These are phyloP conservation scores for Pontederia crassipes DNA, from an alignment of 176 grass and related monocot genomes.

Conservation along the genomic window DNA sequence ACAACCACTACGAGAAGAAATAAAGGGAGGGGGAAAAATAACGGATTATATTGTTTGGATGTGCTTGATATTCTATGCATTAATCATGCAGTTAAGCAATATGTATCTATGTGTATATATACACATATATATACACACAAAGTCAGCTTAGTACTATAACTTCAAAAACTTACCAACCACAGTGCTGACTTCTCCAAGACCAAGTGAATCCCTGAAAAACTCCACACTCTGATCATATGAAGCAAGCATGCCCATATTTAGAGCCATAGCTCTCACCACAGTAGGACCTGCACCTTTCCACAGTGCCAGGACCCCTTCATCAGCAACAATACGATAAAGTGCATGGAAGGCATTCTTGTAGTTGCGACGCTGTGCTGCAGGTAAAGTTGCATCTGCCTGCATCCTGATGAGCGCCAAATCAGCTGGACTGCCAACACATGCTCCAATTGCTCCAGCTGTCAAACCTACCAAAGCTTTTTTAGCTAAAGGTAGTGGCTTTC, in stretches of 20 bases:
- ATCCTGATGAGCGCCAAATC: constrained; percentile 85
- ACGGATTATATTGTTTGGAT: too few relatives aligned
- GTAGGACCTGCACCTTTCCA: constrained; percentile 91
- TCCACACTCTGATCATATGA: constrained; percentile 88
- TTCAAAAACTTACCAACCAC: constrained; percentile 47
- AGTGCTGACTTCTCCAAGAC: constrained; percentile 62
- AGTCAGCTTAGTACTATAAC: neutral
- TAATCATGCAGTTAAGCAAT: too few relatives aligned
- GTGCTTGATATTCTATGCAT: too few relatives aligned
- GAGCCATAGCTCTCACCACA: constrained; percentile 75
- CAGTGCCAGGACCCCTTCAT: constrained; percentile 85
- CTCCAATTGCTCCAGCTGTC: constrained; percentile 80
- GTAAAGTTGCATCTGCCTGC: constrained; percentile 86
- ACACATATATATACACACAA: neutral
- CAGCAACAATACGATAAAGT: constrained; percentile 58
- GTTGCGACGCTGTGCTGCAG: constrained; percentile 47
- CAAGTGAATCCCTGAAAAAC: constrained; percentile 66
- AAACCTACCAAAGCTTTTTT: constrained; percentile 78
- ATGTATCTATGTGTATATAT: too few relatives aligned
- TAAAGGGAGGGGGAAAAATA: too few relatives aligned
- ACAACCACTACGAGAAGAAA: too few relatives aligned
- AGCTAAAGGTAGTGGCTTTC: constrained; percentile 62
- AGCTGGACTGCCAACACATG: constrained; percentile 63
- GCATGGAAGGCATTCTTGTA: constrained; percentile 91
- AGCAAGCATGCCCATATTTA: constrained; percentile 95